A percentile compares a stretch with the other conserved stretches of the same genome.
These are phyloP conservation scores for Penicillium lagena DNA, from an alignment of 495 filamentous ascomycete species.

Conservation along the genomic window DNA sequence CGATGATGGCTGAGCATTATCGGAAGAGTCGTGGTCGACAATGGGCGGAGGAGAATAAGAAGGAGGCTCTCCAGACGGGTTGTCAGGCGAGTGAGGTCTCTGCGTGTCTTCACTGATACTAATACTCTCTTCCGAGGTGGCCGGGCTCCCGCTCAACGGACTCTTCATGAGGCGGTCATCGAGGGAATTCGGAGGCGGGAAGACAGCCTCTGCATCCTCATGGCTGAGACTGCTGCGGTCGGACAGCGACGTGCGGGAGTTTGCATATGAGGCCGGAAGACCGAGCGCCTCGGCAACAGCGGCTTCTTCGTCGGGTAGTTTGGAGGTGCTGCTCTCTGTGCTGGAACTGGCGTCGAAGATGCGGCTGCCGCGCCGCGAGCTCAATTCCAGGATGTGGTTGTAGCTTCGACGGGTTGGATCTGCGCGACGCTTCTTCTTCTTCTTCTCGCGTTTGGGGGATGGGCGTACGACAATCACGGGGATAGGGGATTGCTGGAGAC, in stretches of 20 bases:
- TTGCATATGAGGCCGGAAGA: constrained; percentile 37
- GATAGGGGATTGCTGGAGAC: constrained; percentile 89
- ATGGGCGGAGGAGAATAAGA: not conserved
- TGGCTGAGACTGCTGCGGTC: constrained; percentile 33
- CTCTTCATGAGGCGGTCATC: constrained; percentile 24
- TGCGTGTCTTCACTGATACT: constrained; percentile 5
- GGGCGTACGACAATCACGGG: constrained; percentile 96
- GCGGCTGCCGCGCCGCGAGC: constrained; percentile 45
- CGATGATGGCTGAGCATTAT: not conserved
- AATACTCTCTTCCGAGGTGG: constrained; percentile 37
- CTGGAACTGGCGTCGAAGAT: constrained; percentile 47
- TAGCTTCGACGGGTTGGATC: constrained; percentile 78
- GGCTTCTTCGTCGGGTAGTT: constrained; percentile 57
- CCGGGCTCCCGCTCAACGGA: constrained; percentile 22
- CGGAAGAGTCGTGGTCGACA: constrained; percentile 4
- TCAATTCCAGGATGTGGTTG: constrained; percentile 65
- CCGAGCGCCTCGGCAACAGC: constrained; percentile 67
- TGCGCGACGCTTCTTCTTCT: constrained; percentile 78
- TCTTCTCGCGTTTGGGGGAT: constrained; percentile 82
- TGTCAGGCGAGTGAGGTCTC: constrained; percentile 4
- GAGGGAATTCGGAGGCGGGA: constrained; percentile 18
- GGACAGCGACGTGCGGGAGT: constrained; percentile 44
- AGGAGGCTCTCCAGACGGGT: not conserved
- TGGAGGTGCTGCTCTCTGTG: constrained; percentile 29
- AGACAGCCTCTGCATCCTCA: constrained; percentile 23